Evolutionary conservation across 2,329 filamentous ascomycete genomes (phyloP).

Genomic region (Rhynchosporium graminicola): DNA sequence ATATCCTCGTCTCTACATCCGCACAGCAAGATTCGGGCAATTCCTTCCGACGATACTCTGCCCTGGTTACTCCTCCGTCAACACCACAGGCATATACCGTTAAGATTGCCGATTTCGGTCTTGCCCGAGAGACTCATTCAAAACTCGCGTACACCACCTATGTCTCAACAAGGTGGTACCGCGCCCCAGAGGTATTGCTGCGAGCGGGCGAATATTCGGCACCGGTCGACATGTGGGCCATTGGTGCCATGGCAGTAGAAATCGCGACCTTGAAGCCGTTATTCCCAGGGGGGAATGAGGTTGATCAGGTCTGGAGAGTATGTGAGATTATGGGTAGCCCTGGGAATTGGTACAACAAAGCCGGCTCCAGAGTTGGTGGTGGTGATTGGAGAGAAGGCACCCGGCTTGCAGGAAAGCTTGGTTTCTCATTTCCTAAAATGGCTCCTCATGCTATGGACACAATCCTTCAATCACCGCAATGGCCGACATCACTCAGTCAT

Average conservation of each 20-base stretch:
- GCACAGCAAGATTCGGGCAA: conserved; percentile 70
- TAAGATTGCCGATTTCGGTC: conserved; percentile 97
- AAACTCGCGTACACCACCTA: conserved; percentile 97
- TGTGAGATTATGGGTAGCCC: conserved; percentile 99
- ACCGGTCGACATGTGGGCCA: conserved; percentile 97
- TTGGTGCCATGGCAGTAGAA: conserved; percentile 98
- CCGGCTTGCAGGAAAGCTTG: conserved; percentile 88
- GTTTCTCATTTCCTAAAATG: conserved; percentile 99
- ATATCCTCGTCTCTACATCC: conserved; percentile 94
- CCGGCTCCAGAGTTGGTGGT: conserved; percentile 81
- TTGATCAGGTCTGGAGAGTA: conserved; percentile 97
- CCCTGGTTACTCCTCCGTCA: conserved; percentile 89
- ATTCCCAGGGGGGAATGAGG: conserved; percentile 96
- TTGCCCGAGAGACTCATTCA: conserved; percentile 96
- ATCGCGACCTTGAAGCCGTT: conserved; percentile 94
- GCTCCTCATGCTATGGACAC: conserved; percentile 95
- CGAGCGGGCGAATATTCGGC: conserved; percentile 96
- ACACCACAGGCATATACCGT: conserved; percentile 93
- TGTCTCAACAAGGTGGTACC: conserved; percentile 95
- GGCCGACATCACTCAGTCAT: conserved; percentile 82
- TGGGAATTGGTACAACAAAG: conserved; percentile 96
- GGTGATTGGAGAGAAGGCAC: conserved; percentile 98
- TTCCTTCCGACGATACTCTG: conserved; percentile 89
- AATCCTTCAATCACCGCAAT: conserved; percentile 85
- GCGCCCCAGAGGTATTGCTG: conserved; percentile 88